Evolutionary conservation across 2,329 filamentous ascomycete species (phyloP).

Genomic region (Penicillium sp.): DNA sequence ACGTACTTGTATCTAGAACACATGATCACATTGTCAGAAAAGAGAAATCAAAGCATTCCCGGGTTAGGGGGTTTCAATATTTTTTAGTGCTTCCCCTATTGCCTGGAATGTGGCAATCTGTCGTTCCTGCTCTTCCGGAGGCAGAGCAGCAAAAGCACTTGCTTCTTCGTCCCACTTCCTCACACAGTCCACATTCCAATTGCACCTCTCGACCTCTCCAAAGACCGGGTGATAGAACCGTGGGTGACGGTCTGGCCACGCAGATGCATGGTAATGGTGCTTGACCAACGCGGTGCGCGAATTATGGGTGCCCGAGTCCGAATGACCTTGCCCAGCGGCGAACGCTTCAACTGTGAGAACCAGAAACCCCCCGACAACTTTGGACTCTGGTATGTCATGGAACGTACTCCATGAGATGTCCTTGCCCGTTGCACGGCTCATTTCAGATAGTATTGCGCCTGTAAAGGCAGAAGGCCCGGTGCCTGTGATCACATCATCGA

Average conservation of each 20-base stretch:
- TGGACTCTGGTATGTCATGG: constrained; percentile 58
- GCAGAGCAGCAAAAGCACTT: constrained; percentile 47
- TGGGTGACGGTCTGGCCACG: constrained; percentile 58
- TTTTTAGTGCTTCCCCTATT: constrained; percentile 1
- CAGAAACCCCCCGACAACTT: constrained; percentile 54
- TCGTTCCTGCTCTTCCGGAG: constrained; percentile 51
- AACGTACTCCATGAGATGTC: constrained; percentile 55
- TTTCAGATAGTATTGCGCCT: constrained; percentile 54
- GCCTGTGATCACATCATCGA: constrained; percentile 64
- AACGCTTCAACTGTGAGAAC: constrained; percentile 64
- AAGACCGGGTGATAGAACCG: constrained; percentile 60
- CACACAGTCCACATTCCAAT: constrained; percentile 59
- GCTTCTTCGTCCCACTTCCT: constrained; percentile 57
- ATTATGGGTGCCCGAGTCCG: constrained; percentile 62
- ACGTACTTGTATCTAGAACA: not conserved
- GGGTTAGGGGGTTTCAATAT: not conserved
- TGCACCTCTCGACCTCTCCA: constrained; percentile 62
- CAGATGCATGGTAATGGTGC: constrained; percentile 66
- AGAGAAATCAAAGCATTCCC: not conserved
- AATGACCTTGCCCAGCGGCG: constrained; percentile 64
- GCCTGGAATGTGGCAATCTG: constrained; percentile 29
- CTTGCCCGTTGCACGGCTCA: constrained; percentile 44
- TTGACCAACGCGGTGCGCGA: constrained; percentile 58
- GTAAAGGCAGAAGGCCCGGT: constrained; percentile 65
- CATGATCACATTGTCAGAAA: not conserved